Conservation (phyloP, 169 alveolate species). For the Cyclospora cayetanensis region DNA sequence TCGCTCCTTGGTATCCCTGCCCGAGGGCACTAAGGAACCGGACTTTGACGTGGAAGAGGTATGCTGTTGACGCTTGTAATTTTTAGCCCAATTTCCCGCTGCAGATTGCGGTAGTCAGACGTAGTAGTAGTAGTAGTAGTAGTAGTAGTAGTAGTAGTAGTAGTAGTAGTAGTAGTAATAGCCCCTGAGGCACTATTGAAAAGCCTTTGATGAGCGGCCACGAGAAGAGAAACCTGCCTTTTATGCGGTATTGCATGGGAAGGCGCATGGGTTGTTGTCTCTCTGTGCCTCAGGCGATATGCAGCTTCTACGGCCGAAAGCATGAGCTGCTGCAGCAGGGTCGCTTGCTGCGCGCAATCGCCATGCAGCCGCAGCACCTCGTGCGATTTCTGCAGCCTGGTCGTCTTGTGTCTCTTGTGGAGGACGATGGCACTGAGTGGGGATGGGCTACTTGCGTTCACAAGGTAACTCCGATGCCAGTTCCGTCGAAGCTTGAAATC, state of each 20-base stretch:
- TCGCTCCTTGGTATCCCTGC: not conserved
- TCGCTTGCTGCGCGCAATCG: slow-evolving; percentile 19
- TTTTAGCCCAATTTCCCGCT: not conserved
- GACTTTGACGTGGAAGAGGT: slow-evolving; percentile 37
- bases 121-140: too few species aligned
- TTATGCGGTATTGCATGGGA: too few species aligned
- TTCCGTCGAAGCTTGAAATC: not conserved
- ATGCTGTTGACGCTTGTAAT: not conserved
- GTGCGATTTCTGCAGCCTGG: slow-evolving; percentile 80
- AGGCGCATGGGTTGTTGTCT: not conserved
- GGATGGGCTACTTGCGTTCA: slow-evolving; percentile 77
- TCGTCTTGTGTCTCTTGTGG: slow-evolving; percentile 79
- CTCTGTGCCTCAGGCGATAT: not conserved
- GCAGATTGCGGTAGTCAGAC: too few species aligned
- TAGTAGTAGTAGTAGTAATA: too few species aligned
- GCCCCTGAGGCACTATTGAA: too few species aligned
- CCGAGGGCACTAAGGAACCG: not conserved
- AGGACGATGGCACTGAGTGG: slow-evolving; percentile 78
- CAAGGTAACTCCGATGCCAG: not conserved
- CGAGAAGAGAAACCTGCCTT: too few species aligned
- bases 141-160: too few species aligned
- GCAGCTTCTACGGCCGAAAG: slow-evolving; percentile 41
- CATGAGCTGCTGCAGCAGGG: slow-evolving; percentile 52
- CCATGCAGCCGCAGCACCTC: slow-evolving; percentile 37
- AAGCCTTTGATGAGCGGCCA: too few species aligned